These are phyloP conservation scores for Hypoxylon lienhwacheense DNA, from an alignment of 495 filamentous ascomycete genomes.

Conservation along the genomic window DNA sequence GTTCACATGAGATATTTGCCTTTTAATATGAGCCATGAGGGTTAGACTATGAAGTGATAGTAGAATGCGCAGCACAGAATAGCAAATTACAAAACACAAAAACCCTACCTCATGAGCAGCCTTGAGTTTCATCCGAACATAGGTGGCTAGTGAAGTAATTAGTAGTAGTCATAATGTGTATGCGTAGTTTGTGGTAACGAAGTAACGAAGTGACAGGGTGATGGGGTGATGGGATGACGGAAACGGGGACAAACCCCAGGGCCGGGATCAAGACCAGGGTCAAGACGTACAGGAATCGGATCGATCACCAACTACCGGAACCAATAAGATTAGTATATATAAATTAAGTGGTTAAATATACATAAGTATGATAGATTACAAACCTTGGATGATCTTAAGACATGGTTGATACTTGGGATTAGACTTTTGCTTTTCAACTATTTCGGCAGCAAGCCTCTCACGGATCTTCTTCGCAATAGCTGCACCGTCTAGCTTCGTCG, in stretches of 20 bases:
- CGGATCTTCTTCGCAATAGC: conserved; percentile 90
- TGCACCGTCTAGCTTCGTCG: conserved; percentile 92
- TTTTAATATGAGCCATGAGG: conserved; percentile 44
- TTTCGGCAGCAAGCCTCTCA: conserved; percentile 73
- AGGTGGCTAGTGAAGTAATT: conserved; percentile 66
- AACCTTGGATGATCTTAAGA: conserved; percentile 91
- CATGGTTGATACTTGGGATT: conserved; percentile 87
- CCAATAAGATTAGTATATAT: conserved; percentile 9
- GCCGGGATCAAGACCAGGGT: neutral
- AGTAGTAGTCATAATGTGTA: conserved; percentile 30
- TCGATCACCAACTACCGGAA: conserved; percentile 74
- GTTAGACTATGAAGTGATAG: conserved; percentile 24
- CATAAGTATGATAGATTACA: conserved; percentile 29
- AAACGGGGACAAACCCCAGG: too few relatives aligned
- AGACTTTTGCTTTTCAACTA: conserved; percentile 73
- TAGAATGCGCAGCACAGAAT: conserved; percentile 2
- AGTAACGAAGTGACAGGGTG: too few relatives aligned
- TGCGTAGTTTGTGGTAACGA: conserved; percentile 21
- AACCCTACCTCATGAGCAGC: conserved; percentile 81
- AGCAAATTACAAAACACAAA: conserved; percentile 20
- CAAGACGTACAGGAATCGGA: conserved; percentile 81
- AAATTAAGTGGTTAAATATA: neutral
- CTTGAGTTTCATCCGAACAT: conserved; percentile 99
- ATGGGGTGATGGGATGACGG: too few relatives aligned
- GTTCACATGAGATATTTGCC: conserved; percentile 86